A percentile compares a stretch with the other conserved stretches of the same genome.
Conservation (phyloP, 2,329 filamentous ascomycete genomes). For the Magnaporthiopsis poae region DNA sequence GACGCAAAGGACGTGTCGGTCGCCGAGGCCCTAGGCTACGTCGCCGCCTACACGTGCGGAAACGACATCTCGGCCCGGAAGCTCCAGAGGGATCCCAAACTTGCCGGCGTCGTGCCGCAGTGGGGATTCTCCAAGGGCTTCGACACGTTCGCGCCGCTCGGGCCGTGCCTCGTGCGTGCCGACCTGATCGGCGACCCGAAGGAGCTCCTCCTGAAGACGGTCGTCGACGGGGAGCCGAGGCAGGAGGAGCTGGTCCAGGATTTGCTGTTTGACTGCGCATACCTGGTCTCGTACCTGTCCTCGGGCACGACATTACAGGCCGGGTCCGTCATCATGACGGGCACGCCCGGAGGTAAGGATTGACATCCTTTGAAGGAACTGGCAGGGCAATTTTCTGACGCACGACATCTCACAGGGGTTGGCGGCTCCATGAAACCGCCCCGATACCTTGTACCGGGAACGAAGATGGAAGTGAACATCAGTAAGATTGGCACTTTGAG, state of each 20-base stretch:
- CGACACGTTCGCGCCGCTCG: constrained; percentile 44
- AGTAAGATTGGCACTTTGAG: constrained; percentile 29
- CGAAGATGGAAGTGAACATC: constrained; percentile 29
- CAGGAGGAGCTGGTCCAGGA: constrained; percentile 32
- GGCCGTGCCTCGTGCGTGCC: constrained; percentile 36
- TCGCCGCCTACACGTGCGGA: constrained; percentile 43
- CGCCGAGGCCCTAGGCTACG: constrained; percentile 35
- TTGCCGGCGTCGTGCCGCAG: constrained; percentile 43
- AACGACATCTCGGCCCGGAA: constrained; percentile 44
- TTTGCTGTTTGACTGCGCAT: constrained; percentile 33
- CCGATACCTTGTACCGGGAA: constrained; percentile 28
- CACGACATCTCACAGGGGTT: constrained; percentile 20
- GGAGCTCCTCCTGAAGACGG: constrained; percentile 32
- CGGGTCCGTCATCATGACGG: constrained; percentile 36
- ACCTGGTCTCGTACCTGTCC: constrained; percentile 27
- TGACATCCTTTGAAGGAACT: not conserved
- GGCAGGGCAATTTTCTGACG: not conserved
- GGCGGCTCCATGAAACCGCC: constrained; percentile 33
- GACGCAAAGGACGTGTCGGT: constrained; percentile 32
- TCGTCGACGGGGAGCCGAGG: constrained; percentile 36
- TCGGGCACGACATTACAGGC: constrained; percentile 32
- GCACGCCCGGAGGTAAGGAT: constrained; percentile 30
- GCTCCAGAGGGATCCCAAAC: constrained; percentile 37
- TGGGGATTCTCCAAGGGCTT: constrained; percentile 50
- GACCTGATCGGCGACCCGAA: constrained; percentile 33